These are phyloP conservation scores for Leccinum fibrillosum DNA, from an alignment of 768 basidiomycete species.

Conservation along the genomic window DNA sequence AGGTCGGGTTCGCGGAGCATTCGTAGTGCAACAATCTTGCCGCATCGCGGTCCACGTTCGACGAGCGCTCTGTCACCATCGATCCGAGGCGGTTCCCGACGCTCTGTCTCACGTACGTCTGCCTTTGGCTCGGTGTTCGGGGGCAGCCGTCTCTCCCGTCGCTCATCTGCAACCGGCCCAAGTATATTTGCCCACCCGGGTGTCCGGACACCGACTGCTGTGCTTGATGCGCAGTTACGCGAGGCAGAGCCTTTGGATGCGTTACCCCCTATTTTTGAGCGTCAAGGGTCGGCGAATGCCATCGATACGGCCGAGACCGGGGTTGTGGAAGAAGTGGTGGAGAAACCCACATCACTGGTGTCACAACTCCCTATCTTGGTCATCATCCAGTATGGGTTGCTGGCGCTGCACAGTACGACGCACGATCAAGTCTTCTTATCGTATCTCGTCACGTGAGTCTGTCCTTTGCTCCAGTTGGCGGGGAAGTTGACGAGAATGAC, in stretches of 20 bases:
- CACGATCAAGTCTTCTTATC: conserved; percentile 92
- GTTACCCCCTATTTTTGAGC: conserved; percentile 55
- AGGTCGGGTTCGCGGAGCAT: conserved; percentile 15
- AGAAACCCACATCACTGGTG: conserved; percentile 62
- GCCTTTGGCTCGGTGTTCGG: conserved; percentile 33
- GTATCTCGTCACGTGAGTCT: conserved; percentile 61
- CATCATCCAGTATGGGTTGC: conserved; percentile 86
- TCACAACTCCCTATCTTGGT: conserved; percentile 79
- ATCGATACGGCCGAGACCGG: conserved; percentile 24
- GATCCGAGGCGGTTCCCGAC: conserved; percentile 30
- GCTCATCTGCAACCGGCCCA: conserved; percentile 59
- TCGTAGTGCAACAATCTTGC: conserved; percentile 18
- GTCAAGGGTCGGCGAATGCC: conserved; percentile 31
- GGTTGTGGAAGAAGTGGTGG: conserved; percentile 38
- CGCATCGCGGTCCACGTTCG: conserved; percentile 21
- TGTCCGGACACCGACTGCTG: conserved; percentile 72
- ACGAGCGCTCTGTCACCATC: conserved; percentile 25
- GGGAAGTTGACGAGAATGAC: conserved; percentile 2
- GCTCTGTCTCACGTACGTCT: conserved; percentile 27
- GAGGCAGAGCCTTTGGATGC: conserved; percentile 37
- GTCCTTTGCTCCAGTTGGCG: background rate
- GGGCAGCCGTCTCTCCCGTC: conserved; percentile 38
- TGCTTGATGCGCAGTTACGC: conserved; percentile 68
- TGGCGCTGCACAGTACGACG: conserved; percentile 85
- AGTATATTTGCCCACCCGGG: conserved; percentile 84